phyloP scores from a whole-genome alignment of 2,329 filamentous ascomycete genomes.

The Periconia sp. region DNA sequence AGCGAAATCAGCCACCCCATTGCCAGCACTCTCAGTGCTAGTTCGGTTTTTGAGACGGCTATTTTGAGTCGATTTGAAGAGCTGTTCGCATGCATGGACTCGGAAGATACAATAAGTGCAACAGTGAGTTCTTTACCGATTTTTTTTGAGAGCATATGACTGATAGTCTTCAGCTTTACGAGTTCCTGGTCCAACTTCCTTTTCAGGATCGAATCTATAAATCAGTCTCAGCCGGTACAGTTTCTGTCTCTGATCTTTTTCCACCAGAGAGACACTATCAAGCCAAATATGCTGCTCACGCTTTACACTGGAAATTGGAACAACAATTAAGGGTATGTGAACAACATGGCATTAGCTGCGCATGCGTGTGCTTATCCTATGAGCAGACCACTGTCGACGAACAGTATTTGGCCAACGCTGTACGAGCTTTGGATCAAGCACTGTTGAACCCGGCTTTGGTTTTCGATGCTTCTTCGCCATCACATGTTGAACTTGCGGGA shows the following conservation, averaged over 20 bases:
- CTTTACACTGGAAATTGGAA: slow-evolving; percentile 31
- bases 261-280: slow-evolving; percentile 39
- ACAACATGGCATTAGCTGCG: not conserved
- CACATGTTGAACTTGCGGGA: slow-evolving; percentile 28
- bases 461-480: slow-evolving; percentile 17
- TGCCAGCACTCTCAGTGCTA: slow-evolving; percentile 25
- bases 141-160: not conserved
- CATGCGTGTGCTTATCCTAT: slow-evolving; percentile 11
- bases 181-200: slow-evolving; percentile 37
- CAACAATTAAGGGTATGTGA: slow-evolving; percentile 35
- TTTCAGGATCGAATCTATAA: slow-evolving; percentile 31
- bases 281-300: slow-evolving; percentile 35
- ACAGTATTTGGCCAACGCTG: slow-evolving; percentile 30
- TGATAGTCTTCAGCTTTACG: slow-evolving; percentile 31
- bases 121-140: slow-evolving; percentile 17
- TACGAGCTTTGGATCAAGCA: slow-evolving; percentile 32
- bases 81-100: slow-evolving; percentile 76
- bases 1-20: slow-evolving; percentile 26
- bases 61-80: slow-evolving; percentile 81
- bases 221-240: slow-evolving; percentile 24
- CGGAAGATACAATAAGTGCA: slow-evolving; percentile 59
- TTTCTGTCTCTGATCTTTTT: slow-evolving; percentile 29
- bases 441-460: slow-evolving; percentile 31
- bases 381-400: slow-evolving; percentile 34
- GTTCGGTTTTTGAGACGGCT: slow-evolving; percentile 68